A percentile compares a stretch with the other conserved stretches of the same genome.
These are phyloP conservation scores for Russula foetens DNA, from an alignment of 768 basidiomycete species.

Conservation along the genomic window DNA sequence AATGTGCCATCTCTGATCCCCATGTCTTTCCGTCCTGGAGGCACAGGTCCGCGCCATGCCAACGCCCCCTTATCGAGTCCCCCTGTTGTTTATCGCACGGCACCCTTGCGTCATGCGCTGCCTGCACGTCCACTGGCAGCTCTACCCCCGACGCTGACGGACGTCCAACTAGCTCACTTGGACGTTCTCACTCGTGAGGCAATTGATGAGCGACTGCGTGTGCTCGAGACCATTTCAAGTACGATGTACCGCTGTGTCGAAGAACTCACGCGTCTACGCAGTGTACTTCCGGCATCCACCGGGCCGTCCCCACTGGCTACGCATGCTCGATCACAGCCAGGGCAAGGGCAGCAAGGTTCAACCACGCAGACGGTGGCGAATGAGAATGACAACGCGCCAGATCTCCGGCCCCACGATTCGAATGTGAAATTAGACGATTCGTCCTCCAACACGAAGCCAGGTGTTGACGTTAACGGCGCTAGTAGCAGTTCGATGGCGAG, in stretches of 20 bases:
- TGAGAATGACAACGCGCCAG: not conserved
- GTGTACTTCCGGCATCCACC: slow-evolving; percentile 38
- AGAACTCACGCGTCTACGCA: slow-evolving; percentile 69
- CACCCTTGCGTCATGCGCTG: not conserved
- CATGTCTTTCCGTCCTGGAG: slow-evolving; percentile 29
- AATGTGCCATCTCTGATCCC: slow-evolving; percentile 33
- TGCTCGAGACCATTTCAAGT: slow-evolving; percentile 70
- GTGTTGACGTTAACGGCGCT: slow-evolving; percentile 11
- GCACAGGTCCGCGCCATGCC: slow-evolving; percentile 1
- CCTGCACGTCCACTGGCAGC: slow-evolving; percentile 21
- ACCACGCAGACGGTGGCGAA: not conserved
- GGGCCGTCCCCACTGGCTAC: not conserved
- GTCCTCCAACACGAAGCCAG: slow-evolving; percentile 7
- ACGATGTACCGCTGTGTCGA: slow-evolving; percentile 68
- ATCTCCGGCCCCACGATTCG: slow-evolving; percentile 4
- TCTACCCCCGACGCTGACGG: slow-evolving; percentile 43
- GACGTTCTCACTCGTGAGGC: slow-evolving; percentile 68
- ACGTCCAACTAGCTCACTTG: slow-evolving; percentile 55
- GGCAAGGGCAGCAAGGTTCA: slow-evolving; percentile 1
- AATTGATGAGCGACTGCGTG: slow-evolving; percentile 74
- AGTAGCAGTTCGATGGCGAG: not conserved
- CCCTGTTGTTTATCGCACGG: slow-evolving; percentile 11
- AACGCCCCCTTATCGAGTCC: slow-evolving; percentile 8
- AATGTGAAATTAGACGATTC: slow-evolving; percentile 3
- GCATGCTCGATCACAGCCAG: slow-evolving; percentile 8